Evolutionary conservation across 1,139 yeast genomes (phyloP).

Genomic region (Geotrichum restrictum): DNA sequence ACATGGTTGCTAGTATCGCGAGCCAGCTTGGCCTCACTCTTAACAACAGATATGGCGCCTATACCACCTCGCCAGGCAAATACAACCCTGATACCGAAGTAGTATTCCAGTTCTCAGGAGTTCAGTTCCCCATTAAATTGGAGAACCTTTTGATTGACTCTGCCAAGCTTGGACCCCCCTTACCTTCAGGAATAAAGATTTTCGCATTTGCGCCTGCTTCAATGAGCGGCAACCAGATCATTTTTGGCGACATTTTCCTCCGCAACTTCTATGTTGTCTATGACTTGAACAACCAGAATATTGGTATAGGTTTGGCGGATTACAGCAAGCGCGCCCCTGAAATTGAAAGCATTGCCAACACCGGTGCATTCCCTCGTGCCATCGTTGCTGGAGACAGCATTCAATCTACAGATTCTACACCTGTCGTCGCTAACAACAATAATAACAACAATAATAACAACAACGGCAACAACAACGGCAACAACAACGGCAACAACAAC

Average conservation of each 20-base stretch:
- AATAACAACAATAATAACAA: background rate
- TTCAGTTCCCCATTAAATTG: conserved; percentile 22
- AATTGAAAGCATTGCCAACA: conserved; percentile 23
- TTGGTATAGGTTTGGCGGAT: conserved; percentile 31
- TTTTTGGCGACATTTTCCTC: conserved; percentile 33
- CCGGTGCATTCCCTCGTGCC: conserved; percentile 20
- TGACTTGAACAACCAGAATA: conserved; percentile 28
- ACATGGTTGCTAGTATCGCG: conserved; percentile 21
- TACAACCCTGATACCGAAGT: conserved; percentile 18
- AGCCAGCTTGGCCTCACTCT: conserved; percentile 21
- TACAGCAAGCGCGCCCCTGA: conserved; percentile 14
- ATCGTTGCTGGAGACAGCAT: conserved; percentile 7
- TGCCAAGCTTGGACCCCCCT: conserved; percentile 24
- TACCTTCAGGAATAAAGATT: conserved; percentile 23
- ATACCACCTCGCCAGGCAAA: conserved; percentile 1
- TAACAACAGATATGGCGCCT: conserved; percentile 19
- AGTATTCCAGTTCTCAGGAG: conserved; percentile 27
- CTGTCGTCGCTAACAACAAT: background rate
- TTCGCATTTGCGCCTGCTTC: conserved; percentile 28
- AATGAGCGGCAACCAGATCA: conserved; percentile 23
- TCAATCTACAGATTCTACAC: background rate
- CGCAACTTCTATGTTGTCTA: conserved; percentile 32
- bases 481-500: background rate
- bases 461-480: background rate
- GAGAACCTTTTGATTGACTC: conserved; percentile 25